phyloP scores from a whole-genome alignment of 108 stramenopile species.

The Epipyxis sp. region DNA sequence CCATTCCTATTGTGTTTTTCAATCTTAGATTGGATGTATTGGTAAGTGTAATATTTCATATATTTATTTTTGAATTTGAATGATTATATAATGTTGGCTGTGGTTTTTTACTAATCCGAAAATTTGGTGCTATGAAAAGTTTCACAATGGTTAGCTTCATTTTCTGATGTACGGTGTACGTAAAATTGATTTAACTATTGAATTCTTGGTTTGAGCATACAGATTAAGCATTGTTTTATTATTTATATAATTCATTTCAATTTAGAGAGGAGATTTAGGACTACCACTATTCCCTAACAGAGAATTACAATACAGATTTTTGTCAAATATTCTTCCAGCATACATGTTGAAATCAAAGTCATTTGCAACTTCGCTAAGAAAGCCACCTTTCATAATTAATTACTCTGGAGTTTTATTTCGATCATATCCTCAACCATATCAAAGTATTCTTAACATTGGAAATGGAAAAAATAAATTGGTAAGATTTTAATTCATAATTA shows the following conservation, averaged over 20 bases:
- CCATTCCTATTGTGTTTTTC: conserved; percentile 74
- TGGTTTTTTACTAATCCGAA: no score
- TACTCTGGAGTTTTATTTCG: conserved; percentile 90
- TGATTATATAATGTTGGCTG: no score
- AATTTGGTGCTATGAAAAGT: no score
- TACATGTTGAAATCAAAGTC: conserved; percentile 87
- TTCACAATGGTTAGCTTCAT: no score
- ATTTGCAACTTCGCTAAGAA: conserved; percentile 58
- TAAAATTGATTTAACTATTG: no score
- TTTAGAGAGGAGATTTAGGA: conserved; percentile 82
- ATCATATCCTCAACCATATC: conserved; percentile 81
- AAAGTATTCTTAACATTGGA: conserved; percentile 84
- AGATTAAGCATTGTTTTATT: no score
- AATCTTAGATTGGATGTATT: conserved; percentile 77
- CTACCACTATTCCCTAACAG: conserved; percentile 80
- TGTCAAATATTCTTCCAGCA: conserved; percentile 73
- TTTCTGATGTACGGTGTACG: no score
- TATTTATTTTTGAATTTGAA: no score
- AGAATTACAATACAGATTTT: conserved; percentile 83
- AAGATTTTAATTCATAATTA: neutral
- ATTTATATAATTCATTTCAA: no score
- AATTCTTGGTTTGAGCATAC: neutral
- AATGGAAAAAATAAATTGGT: conserved; percentile 62
- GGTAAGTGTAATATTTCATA: no score
- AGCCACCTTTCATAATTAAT: conserved; percentile 84